Conservation (phyloP, 139 green algal genomes). For the Coccomyxa sp. region DNA sequence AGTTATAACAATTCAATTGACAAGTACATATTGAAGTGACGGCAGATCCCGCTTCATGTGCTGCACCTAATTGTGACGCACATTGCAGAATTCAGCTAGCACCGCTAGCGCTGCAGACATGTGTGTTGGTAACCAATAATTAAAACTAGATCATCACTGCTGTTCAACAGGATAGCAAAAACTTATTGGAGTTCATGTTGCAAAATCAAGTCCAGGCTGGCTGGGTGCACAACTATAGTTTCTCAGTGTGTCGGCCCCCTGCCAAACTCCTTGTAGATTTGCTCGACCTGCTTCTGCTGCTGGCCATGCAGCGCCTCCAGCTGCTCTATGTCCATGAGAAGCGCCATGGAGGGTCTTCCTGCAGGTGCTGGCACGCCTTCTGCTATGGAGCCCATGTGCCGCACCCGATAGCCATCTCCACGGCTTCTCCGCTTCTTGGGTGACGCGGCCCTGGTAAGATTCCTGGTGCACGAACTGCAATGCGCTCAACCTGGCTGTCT, state of each 20-base stretch:
- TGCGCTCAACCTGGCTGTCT: neutral
- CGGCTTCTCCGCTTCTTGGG: constrained; percentile 1
- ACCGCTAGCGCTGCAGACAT: too few species aligned
- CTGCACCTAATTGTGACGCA: too few species aligned
- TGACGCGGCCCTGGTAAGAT: neutral
- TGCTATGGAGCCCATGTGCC: constrained; percentile 43
- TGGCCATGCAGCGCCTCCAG: constrained; percentile 48
- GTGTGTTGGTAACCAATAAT: too few species aligned
- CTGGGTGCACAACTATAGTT: too few species aligned
- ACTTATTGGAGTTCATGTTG: too few species aligned
- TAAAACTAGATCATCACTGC: too few species aligned
- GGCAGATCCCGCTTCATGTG: too few species aligned
- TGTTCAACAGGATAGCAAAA: too few species aligned
- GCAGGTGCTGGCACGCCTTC: constrained; percentile 2
- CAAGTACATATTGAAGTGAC: too few species aligned
- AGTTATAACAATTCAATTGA: too few species aligned
- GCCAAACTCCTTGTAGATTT: constrained; percentile 51
- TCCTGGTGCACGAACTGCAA: neutral
- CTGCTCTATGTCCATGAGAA: constrained; percentile 28
- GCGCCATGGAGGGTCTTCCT: neutral
- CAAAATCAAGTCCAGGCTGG: too few species aligned
- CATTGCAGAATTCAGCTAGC: too few species aligned
- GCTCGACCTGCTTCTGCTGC: constrained; percentile 41
- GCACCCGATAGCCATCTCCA: constrained; percentile 32
- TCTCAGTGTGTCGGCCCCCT: neutral